A percentile compares a stretch with the other conserved stretches of the same genome.
Evolutionary conservation across 345 rosid species (phyloP).

Genomic region (Lumnitzera racemosa): DNA sequence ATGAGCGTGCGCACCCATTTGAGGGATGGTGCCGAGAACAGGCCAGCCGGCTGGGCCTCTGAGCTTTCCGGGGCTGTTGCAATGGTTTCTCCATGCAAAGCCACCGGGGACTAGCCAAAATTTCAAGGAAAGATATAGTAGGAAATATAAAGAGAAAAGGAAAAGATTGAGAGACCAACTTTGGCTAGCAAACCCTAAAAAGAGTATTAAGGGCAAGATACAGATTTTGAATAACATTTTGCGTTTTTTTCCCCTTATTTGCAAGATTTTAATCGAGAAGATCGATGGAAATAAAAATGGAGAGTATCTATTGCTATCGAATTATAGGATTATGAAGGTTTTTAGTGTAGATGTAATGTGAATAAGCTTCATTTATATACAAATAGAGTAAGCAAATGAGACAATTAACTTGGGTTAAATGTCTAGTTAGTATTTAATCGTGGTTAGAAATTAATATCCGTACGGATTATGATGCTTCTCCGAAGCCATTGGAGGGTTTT

Average conservation of each 20-base stretch:
- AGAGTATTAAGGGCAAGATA: too few species aligned
- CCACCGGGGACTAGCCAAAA: conserved; percentile 55
- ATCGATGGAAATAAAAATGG: background rate
- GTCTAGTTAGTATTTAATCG: conserved; percentile 16
- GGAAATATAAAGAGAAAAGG: conserved; percentile 14
- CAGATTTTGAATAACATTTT: conserved; percentile 3
- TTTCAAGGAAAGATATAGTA: conserved; percentile 17
- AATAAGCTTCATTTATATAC: conserved; percentile 24
- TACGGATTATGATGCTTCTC: too few species aligned
- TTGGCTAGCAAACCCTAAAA: too few species aligned
- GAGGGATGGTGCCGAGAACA: conserved; percentile 34
- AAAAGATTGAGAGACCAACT: conserved; percentile 17
- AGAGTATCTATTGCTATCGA: conserved; percentile 1
- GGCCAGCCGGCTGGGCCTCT: conserved; percentile 57
- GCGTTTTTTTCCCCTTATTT: background rate
- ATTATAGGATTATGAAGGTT: conserved; percentile 18
- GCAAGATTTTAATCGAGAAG: too few species aligned
- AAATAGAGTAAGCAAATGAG: conserved; percentile 13
- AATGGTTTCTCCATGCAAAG: conserved; percentile 52
- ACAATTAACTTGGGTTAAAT: background rate
- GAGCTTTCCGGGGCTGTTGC: conserved; percentile 13
- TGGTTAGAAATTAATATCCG: conserved; percentile 6
- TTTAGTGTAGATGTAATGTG: conserved; percentile 19
- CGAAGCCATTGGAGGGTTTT: too few species aligned
- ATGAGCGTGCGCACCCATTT: conserved; percentile 55